Evolutionary conservation across 768 basidiomycete genomes (phyloP).

Genomic region (Lenzites betulinus): DNA sequence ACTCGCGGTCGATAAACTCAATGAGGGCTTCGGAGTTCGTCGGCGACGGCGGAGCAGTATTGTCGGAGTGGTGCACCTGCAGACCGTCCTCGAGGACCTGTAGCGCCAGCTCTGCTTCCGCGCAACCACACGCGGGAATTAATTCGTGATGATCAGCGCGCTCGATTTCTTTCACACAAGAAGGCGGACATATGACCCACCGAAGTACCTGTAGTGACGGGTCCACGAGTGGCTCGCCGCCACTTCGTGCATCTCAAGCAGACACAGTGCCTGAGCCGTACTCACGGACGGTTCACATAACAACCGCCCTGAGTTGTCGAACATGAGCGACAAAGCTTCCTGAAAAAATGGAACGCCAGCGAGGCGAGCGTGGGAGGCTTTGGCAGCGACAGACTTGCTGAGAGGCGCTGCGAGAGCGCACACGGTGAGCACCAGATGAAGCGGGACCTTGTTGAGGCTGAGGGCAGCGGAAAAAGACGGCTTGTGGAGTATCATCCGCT

Average conservation of each 20-base stretch:
- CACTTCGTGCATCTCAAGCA: conserved; percentile 65
- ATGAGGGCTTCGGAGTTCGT: conserved; percentile 54
- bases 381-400: conserved; percentile 65
- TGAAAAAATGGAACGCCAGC: conserved; percentile 46
- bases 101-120: conserved; percentile 56
- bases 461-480: conserved; percentile 72
- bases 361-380: conserved; percentile 46
- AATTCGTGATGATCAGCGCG: conserved; percentile 3
- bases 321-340: conserved; percentile 68
- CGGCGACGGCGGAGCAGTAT: conserved; percentile 49
- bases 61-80: conserved; percentile 64
- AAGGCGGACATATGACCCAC: conserved; percentile 35
- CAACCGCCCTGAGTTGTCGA: conserved; percentile 66
- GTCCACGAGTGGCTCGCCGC: conserved; percentile 35
- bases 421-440: conserved; percentile 69
- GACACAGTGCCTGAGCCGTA: conserved; percentile 74
- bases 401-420: conserved; percentile 79
- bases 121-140: not conserved
- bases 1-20: conserved; percentile 68
- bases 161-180: not conserved
- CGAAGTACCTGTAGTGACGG: conserved; percentile 44
- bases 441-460: conserved; percentile 65
- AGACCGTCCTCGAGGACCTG: conserved; percentile 68
- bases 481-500: conserved; percentile 75
- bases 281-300: conserved; percentile 64